Percentiles rank a stretch among this genome's conserved stretches.
phyloP scores from a whole-genome alignment of 768 basidiomycete genomes.

The Boletus sensibilis region DNA sequence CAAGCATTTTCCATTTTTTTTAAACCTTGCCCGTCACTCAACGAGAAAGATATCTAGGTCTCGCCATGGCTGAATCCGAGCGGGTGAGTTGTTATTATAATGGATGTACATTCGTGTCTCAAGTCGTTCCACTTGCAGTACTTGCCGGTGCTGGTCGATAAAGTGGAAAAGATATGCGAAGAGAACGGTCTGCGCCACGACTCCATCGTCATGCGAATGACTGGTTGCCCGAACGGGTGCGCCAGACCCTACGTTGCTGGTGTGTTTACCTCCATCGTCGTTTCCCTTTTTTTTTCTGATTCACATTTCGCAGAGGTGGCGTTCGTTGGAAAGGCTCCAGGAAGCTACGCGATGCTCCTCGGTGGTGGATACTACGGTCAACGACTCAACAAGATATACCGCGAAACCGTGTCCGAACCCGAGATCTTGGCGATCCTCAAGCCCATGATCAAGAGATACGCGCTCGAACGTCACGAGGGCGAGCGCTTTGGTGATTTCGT shows the following conservation, averaged over 20 bases:
- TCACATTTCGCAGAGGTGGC: conserved; percentile 67
- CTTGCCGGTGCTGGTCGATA: conserved; percentile 87
- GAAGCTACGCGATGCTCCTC: conserved; percentile 89
- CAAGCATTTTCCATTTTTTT: conserved; percentile 17
- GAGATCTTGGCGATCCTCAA: conserved; percentile 86
- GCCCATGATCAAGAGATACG: conserved; percentile 95
- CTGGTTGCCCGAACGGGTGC: conserved; percentile 93
- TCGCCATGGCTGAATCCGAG: conserved; percentile 81
- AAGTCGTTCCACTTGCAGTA: conserved; percentile 58
- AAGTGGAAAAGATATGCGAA: conserved; percentile 93
- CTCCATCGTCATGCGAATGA: conserved; percentile 98
- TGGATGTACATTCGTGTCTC: conserved; percentile 26
- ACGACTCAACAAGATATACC: conserved; percentile 93
- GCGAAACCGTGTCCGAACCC: conserved; percentile 86
- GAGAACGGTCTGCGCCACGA: conserved; percentile 92
- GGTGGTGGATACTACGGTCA: conserved; percentile 96
- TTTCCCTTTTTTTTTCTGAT: background rate
- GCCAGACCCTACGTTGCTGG: conserved; percentile 91
- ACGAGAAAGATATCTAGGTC: conserved; percentile 35
- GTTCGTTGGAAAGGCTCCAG: conserved; percentile 94
- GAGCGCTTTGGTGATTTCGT: conserved; percentile 97
- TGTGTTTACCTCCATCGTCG: conserved; percentile 28
- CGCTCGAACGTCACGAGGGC: conserved; percentile 79
- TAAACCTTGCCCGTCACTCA: background rate
- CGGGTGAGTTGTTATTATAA: conserved; percentile 39